phyloP scores from a whole-genome alignment of 2,329 filamentous ascomycete species.

The Sporothrix pallida region DNA sequence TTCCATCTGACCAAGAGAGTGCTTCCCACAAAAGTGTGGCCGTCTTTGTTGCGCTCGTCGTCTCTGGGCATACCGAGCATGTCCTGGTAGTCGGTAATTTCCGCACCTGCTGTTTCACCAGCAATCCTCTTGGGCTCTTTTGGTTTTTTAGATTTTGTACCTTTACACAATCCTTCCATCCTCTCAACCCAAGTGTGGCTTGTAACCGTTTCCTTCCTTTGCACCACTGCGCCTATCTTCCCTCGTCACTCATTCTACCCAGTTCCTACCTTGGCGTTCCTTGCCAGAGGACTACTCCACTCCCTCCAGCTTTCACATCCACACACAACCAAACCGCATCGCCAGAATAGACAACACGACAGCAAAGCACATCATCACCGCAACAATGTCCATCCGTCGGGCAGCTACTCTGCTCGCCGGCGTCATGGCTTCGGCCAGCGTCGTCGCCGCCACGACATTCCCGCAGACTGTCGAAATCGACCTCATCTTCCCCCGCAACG shows the following conservation, averaged over 20 bases:
- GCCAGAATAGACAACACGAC: no score
- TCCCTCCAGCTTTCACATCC: no score
- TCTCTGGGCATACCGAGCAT: no score
- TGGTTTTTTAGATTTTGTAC: background rate
- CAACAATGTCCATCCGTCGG: conserved; percentile 1
- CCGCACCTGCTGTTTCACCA: background rate
- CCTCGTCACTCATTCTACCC: no score
- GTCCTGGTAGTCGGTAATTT: background rate
- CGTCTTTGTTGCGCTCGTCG: no score
- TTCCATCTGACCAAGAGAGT: background rate
- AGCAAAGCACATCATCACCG: background rate
- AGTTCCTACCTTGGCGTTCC: no score
- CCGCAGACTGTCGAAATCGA: conserved; percentile 40
- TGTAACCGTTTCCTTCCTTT: background rate
- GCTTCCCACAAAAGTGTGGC: background rate
- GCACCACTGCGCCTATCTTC: no score
- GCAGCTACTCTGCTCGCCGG: background rate
- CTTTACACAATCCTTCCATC: background rate
- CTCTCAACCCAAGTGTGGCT: background rate
- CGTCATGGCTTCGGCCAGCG: background rate
- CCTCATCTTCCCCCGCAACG: conserved; percentile 45
- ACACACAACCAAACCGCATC: no score
- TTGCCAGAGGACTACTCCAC: no score
- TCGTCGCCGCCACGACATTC: conserved; percentile 1
- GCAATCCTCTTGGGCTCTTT: background rate